phyloP scores from a whole-genome alignment of 1,284 basidiomycete species.

The Trametes sp. region DNA sequence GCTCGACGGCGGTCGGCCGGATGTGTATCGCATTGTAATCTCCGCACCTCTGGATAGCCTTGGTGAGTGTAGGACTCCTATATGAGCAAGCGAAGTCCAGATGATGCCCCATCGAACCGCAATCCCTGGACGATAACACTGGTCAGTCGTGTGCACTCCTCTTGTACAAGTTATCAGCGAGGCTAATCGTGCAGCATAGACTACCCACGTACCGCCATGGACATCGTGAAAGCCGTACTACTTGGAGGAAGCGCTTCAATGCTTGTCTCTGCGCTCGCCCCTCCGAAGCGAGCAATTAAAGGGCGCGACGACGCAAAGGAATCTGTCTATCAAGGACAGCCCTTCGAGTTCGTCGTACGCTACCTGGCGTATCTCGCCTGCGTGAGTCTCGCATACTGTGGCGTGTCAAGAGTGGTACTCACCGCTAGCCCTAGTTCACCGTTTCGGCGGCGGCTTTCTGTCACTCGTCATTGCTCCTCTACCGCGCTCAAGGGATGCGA shows the following conservation, averaged over 20 bases:
- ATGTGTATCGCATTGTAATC: no score
- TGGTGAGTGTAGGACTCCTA: no score
- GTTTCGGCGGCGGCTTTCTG: not conserved
- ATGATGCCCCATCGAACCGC: no score
- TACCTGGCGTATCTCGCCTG: conserved; percentile 13
- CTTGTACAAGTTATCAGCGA: no score
- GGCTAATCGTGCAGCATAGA: no score
- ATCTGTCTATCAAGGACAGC: conserved; percentile 16
- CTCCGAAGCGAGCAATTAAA: not conserved
- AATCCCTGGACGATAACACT: not conserved
- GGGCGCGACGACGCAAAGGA: not conserved
- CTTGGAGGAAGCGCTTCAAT: not conserved
- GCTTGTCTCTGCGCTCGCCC: not conserved
- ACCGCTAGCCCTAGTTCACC: not conserved
- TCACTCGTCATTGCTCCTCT: not conserved
- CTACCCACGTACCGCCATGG: not conserved
- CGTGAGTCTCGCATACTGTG: not conserved
- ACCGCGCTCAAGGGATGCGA: not conserved
- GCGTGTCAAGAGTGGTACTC: not conserved
- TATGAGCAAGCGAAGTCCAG: no score
- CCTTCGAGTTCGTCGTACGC: conserved; percentile 19
- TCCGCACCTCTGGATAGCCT: no score
- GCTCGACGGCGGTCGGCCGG: not conserved
- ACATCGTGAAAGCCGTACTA: not conserved
- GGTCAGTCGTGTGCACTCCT: not conserved